These are phyloP conservation scores for Juncus inflexus DNA, from an alignment of 176 grass and related monocot genomes.

Conservation along the genomic window DNA sequence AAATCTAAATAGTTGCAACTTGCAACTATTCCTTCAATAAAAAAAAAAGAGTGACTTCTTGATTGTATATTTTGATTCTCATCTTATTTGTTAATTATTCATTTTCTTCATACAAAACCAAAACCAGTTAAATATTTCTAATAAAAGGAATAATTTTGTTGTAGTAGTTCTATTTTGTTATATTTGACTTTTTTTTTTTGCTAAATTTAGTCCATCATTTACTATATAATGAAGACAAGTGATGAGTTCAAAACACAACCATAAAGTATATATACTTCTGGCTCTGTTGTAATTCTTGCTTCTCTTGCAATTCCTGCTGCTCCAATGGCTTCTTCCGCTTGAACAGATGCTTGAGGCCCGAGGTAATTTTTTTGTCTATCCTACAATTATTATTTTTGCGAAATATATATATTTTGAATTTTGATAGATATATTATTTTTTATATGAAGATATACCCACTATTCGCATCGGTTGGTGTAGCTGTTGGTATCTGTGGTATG, in stretches of 20 bases:
- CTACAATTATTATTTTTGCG: too few relatives aligned
- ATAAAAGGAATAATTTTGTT: too few relatives aligned
- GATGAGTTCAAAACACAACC: neutral
- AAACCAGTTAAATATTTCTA: too few relatives aligned
- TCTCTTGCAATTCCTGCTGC: constrained; percentile 10
- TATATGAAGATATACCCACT: constrained; percentile 52
- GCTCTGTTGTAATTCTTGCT: neutral
- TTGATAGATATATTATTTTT: neutral
- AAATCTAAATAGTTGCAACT: too few relatives aligned
- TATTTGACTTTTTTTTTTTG: neutral
- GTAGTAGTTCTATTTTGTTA: too few relatives aligned
- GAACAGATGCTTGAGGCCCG: constrained; percentile 24
- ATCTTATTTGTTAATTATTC: too few relatives aligned
- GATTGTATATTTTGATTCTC: too few relatives aligned
- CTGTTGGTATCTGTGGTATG: constrained; percentile 64
- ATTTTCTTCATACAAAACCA: neutral
- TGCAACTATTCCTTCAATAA: too few relatives aligned
- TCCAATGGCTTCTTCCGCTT: constrained; percentile 24
- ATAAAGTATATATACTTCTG: neutral
- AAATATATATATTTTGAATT: neutral
- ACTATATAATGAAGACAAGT: constrained; percentile 1
- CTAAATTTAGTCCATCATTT: constrained; percentile 5
- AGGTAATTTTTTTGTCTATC: constrained; percentile 7
- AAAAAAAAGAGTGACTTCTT: too few relatives aligned
- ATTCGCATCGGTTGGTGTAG: constrained; percentile 39